A percentile compares a stretch with the other conserved stretches of the same genome.
phyloP scores from a whole-genome alignment of 1,139 yeast species.

The Pichia inconspicua region DNA sequence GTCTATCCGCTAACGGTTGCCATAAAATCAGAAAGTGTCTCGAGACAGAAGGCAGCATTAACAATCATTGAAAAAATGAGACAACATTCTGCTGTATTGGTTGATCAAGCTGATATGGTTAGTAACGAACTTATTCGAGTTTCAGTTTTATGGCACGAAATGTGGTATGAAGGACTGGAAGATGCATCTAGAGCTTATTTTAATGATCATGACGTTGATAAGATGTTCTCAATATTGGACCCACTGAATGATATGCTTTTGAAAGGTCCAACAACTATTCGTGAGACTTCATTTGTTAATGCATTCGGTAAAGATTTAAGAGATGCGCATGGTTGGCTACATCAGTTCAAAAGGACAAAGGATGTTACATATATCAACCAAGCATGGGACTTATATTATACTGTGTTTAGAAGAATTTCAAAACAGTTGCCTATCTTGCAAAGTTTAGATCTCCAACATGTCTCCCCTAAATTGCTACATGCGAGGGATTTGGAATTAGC shows the following conservation, averaged over 20 bases:
- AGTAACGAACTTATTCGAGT: slow-evolving; percentile 88
- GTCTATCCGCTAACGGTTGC: slow-evolving; percentile 96
- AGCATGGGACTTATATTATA: slow-evolving; percentile 96
- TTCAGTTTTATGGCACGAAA: slow-evolving; percentile 95
- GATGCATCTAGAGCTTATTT: slow-evolving; percentile 92
- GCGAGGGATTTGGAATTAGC: slow-evolving; percentile 81
- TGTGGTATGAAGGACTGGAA: slow-evolving; percentile 96
- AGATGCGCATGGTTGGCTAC: slow-evolving; percentile 92
- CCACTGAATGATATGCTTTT: slow-evolving; percentile 80
- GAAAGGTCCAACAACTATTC: slow-evolving; percentile 83
- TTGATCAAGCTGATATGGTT: slow-evolving; percentile 90
- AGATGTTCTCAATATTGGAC: slow-evolving; percentile 86
- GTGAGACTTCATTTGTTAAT: slow-evolving; percentile 89
- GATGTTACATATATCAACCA: slow-evolving; percentile 87
- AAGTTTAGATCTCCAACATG: slow-evolving; percentile 83
- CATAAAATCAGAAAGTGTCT: slow-evolving; percentile 84
- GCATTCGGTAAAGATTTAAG: slow-evolving; percentile 89
- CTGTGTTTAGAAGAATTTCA: slow-evolving; percentile 84
- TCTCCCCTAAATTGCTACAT: slow-evolving; percentile 79
- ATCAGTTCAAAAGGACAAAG: slow-evolving; percentile 73
- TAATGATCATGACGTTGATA: slow-evolving; percentile 90
- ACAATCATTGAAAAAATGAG: slow-evolving; percentile 90
- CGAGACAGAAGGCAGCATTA: slow-evolving; percentile 84
- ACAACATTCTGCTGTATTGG: slow-evolving; percentile 73
- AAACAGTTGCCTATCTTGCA: slow-evolving; percentile 84